Evolutionary conservation across 2,329 filamentous ascomycete genomes (phyloP).

Genomic region (Dichotomopilus funicola): DNA sequence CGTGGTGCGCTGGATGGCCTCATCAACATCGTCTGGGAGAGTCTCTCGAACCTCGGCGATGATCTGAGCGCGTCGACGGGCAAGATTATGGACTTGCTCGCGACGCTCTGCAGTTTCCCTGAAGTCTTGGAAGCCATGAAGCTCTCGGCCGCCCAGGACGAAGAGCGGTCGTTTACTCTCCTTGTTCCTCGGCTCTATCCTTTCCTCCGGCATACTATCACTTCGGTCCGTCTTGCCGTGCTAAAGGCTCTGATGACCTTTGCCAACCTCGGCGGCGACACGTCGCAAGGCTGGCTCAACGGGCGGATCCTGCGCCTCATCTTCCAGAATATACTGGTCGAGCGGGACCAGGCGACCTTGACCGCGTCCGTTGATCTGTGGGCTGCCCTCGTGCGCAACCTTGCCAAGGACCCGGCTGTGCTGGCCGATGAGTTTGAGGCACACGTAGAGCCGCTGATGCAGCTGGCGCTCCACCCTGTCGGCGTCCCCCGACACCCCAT

Average conservation of each 20-base stretch:
- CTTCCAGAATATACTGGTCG: slow-evolving; percentile 92
- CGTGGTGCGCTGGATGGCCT: slow-evolving; percentile 70
- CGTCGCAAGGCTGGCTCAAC: slow-evolving; percentile 86
- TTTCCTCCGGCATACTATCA: slow-evolving; percentile 95
- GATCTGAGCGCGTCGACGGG: slow-evolving; percentile 96
- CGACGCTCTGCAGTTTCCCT: slow-evolving; percentile 90
- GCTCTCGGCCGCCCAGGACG: slow-evolving; percentile 71
- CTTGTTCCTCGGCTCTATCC: slow-evolving; percentile 91
- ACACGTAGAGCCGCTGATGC: slow-evolving; percentile 75
- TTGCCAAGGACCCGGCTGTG: slow-evolving; percentile 57
- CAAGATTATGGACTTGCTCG: slow-evolving; percentile 95
- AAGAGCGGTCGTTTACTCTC: slow-evolving; percentile 83
- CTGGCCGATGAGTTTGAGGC: slow-evolving; percentile 66
- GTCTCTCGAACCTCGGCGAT: slow-evolving; percentile 91
- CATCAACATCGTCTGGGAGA: slow-evolving; percentile 96
- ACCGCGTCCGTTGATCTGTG: slow-evolving; percentile 82
- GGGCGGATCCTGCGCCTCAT: slow-evolving; percentile 81
- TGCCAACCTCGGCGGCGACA: slow-evolving; percentile 71
- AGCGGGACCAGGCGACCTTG: slow-evolving; percentile 78
- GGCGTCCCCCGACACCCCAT: slow-evolving; percentile 86
- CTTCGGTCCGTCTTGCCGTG: slow-evolving; percentile 87
- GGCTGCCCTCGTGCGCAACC: slow-evolving; percentile 65
- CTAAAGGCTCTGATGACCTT: slow-evolving; percentile 90
- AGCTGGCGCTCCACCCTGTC: slow-evolving; percentile 81
- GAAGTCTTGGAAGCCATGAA: slow-evolving; percentile 94